These are phyloP conservation scores for Candida verbasci DNA, from an alignment of 805 yeast genomes.

Conservation along the genomic window DNA sequence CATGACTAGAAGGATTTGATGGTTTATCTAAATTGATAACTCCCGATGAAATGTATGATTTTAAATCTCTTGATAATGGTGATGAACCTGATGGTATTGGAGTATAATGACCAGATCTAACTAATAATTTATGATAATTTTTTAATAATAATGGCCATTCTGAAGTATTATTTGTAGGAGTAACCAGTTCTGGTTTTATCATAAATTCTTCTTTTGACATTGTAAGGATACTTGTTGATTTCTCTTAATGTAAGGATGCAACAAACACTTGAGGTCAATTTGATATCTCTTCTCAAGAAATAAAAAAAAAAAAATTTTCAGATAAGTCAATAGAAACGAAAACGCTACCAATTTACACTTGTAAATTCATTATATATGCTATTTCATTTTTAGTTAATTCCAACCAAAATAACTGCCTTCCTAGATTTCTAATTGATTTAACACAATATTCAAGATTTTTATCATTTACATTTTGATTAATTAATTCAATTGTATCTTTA, in stretches of 20 bases:
- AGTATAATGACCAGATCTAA: slow-evolving; percentile 95
- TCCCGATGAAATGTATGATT: slow-evolving; percentile 87
- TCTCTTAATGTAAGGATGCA: no score
- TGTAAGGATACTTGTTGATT: background rate
- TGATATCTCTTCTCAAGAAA: slow-evolving; percentile 5
- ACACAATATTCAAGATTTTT: slow-evolving; percentile 29
- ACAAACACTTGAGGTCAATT: no score
- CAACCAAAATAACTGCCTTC: slow-evolving; percentile 40
- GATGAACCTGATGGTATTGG: slow-evolving; percentile 96
- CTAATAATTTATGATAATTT: slow-evolving; percentile 88
- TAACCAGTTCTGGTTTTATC: slow-evolving; percentile 83
- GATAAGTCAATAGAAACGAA: background rate
- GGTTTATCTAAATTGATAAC: slow-evolving; percentile 97
- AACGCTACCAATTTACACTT: background rate
- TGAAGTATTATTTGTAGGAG: slow-evolving; percentile 79
- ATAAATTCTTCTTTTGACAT: slow-evolving; percentile 64
- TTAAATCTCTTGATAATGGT: slow-evolving; percentile 90
- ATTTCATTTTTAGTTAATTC: slow-evolving; percentile 32
- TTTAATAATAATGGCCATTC: slow-evolving; percentile 95
- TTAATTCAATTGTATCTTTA: slow-evolving; percentile 58
- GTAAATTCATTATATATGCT: slow-evolving; percentile 17
- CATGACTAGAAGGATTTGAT: slow-evolving; percentile 97
- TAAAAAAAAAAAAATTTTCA: slow-evolving; percentile 4
- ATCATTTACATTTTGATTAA: slow-evolving; percentile 42
- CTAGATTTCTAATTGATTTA: slow-evolving; percentile 30